Percentiles rank a stretch among this genome's conserved stretches.
Conservation (phyloP, 2,329 filamentous ascomycete species). For the Fusarium veterinarium region DNA sequence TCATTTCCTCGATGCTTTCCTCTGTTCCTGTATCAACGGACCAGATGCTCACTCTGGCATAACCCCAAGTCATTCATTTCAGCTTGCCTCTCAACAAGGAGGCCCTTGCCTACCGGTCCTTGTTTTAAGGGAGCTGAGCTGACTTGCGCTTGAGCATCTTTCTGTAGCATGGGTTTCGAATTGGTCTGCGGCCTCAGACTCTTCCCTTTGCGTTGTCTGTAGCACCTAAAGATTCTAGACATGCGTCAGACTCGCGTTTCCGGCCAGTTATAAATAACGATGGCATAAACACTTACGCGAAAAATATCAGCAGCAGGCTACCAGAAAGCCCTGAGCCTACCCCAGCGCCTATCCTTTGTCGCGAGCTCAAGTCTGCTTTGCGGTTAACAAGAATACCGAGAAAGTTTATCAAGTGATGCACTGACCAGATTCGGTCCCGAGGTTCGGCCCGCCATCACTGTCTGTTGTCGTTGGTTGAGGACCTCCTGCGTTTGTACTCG, state of each 20-base stretch:
- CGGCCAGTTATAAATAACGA: not conserved
- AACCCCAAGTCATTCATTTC: not conserved
- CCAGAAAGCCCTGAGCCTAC: constrained; percentile 17
- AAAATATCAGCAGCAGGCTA: constrained; percentile 24
- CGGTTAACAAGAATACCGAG: not conserved
- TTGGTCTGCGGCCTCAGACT: not conserved
- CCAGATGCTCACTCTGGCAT: not conserved
- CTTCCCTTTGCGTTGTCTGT: not conserved
- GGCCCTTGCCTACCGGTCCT: not conserved
- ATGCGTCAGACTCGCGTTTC: not conserved
- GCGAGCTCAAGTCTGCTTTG: constrained; percentile 3
- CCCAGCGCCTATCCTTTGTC: constrained; percentile 22
- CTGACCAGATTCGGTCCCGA: constrained; percentile 24
- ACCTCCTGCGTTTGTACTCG: not conserved
- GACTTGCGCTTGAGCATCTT: not conserved
- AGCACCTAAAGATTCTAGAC: constrained; percentile 24
- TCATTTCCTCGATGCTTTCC: not conserved
- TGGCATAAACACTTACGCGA: constrained; percentile 9
- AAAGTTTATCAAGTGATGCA: not conserved
- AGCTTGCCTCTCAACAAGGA: not conserved
- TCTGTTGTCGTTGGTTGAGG: not conserved
- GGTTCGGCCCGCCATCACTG: not conserved
- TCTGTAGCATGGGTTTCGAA: not conserved
- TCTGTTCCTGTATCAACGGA: not conserved
- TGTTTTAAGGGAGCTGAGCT: not conserved